phyloP scores from a whole-genome alignment of 805 yeast species.

The Lachancea cidri region DNA sequence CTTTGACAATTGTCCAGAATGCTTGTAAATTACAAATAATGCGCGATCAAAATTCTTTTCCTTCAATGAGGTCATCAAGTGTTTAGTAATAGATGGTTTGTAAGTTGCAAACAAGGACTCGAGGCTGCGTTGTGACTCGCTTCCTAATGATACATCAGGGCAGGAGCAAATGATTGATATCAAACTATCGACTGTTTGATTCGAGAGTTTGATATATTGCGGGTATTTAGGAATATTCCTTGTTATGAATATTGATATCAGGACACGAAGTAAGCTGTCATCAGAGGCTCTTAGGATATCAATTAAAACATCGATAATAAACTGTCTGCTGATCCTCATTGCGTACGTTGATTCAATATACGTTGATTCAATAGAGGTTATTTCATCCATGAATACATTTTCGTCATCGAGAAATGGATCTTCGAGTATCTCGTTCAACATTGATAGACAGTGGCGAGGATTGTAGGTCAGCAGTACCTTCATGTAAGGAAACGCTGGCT shows the following conservation, averaged over 20 bases:
- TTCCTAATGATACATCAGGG: constrained; percentile 30
- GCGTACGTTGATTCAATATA: constrained; percentile 5
- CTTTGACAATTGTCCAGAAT: constrained; percentile 12
- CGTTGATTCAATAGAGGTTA: constrained; percentile 19
- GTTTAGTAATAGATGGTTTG: constrained; percentile 50
- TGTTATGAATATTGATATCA: constrained; percentile 65
- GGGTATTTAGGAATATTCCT: constrained; percentile 78
- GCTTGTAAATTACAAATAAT: constrained; percentile 21
- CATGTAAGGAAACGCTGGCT: constrained; percentile 69
- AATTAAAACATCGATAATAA: constrained; percentile 65
- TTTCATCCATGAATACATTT: no score
- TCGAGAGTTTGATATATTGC: constrained; percentile 75
- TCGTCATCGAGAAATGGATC: constrained; percentile 69
- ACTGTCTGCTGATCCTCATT: constrained; percentile 56
- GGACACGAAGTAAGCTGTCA: constrained; percentile 27
- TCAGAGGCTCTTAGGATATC: constrained; percentile 43
- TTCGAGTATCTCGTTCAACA: constrained; percentile 79
- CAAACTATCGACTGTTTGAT: constrained; percentile 45
- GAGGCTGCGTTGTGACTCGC: constrained; percentile 71
- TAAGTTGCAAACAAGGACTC: constrained; percentile 65
- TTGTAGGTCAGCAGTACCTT: constrained; percentile 48
- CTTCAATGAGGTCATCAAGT: constrained; percentile 32
- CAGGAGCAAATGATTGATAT: constrained; percentile 46
- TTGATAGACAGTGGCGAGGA: constrained; percentile 54
- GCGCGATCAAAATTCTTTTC: constrained; percentile 20